Evolutionary conservation across 306 rosid species (phyloP), one percentile per base, ranked within the genome.

Genomic region (Trichosanthes cucumerina): DNA sequence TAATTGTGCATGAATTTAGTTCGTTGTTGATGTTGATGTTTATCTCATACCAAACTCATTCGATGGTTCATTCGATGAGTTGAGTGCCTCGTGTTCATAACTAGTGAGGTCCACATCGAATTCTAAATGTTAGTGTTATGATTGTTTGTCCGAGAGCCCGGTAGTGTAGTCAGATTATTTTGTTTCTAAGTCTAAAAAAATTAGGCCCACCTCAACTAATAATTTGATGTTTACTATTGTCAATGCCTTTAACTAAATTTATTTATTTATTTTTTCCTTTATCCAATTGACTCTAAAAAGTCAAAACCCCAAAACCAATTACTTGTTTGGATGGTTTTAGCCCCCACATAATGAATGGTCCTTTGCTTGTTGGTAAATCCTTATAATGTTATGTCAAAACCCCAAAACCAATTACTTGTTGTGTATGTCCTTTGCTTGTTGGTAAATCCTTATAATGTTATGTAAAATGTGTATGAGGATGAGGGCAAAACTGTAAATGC

Each of bases 301-400:
- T 68, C 52, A 68, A 73, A 49, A 9, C 41, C 60, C 24, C 39
- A 73, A 12, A 52, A n/a, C 60, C 38, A 73, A 72, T 28, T 9
- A 24, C 57, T 43, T 46, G n/a, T n/a, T 43, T 26, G 4, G 28
- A 43, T 44, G 19, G 77, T 38, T 71, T 71, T 11, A 44, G n/a
- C 10, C 54, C 53, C 68, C 49, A 76, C 65, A 21, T 21, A 76
- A 76, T 76, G 36, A 76, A 57, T 76, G 34, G 69, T n/a, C 9
- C 5, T 31, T 62, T 59, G 65, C 11, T 75, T 34, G 15, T 26
- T 46, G 33, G 72, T 58, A 56, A 59, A 43, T 41, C 24, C 39
- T 75, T n/a, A n/a, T n/a, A 34, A 52, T 54, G 46, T 5, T 41
- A 57, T 12, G 70, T 21, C 18, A 19, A 28, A 56, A n/a, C n/a